phyloP scores from a whole-genome alignment of 2,329 filamentous ascomycete genomes.

The Colletotrichum chlorophyti region DNA sequence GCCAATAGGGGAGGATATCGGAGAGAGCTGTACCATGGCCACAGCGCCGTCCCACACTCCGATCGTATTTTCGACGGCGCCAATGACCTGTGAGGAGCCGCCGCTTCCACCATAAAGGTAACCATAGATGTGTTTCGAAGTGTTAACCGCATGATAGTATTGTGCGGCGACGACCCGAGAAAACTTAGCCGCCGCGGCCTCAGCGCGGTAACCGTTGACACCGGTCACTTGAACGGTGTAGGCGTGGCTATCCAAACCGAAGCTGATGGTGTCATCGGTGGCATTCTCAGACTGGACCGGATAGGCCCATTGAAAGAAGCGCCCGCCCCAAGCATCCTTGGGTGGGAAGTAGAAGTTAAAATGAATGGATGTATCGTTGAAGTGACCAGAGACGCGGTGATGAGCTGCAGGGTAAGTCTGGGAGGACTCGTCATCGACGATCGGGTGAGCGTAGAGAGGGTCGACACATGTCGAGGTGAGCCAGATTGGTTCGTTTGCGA shows the following conservation, averaged over 20 bases:
- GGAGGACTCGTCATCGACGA: conserved; percentile 28
- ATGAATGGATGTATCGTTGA: conserved; percentile 28
- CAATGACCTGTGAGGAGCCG: conserved; percentile 31
- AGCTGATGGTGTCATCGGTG: conserved; percentile 19
- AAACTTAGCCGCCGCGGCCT: conserved; percentile 32
- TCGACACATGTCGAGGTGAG: conserved; percentile 14
- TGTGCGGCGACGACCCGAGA: conserved; percentile 25
- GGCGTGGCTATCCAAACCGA: conserved; percentile 29
- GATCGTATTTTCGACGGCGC: conserved; percentile 30
- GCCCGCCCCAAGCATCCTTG: conserved; percentile 22
- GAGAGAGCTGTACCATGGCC: conserved; percentile 29
- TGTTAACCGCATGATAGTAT: conserved; percentile 18
- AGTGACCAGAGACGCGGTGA: conserved; percentile 26
- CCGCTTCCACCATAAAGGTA: conserved; percentile 34
- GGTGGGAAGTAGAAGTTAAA: conserved; percentile 34
- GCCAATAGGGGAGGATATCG: conserved; percentile 31
- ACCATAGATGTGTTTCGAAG: conserved; percentile 26
- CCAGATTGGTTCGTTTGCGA: not conserved
- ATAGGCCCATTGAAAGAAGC: conserved; percentile 33
- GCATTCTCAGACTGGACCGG: conserved; percentile 27
- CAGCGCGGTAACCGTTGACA: conserved; percentile 28
- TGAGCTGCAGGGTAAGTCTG: conserved; percentile 20
- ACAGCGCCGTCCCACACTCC: conserved; percentile 34
- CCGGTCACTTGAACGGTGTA: conserved; percentile 32
- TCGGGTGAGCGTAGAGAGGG: conserved; percentile 4